These are phyloP conservation scores for Tephrocybe sp. DNA, from an alignment of 768 basidiomycete species.

Conservation along the genomic window DNA sequence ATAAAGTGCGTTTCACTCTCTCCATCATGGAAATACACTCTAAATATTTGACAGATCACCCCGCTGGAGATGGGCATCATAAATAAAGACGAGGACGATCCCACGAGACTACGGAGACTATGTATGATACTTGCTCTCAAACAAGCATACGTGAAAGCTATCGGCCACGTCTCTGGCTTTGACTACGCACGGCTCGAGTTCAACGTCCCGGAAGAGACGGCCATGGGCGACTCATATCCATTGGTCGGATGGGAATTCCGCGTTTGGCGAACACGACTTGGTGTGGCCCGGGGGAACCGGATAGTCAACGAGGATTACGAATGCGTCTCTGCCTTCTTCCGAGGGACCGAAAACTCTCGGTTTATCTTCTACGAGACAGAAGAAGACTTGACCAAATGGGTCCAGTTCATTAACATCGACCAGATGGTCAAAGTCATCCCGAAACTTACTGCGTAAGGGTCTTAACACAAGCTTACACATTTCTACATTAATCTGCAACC, in stretches of 20 bases:
- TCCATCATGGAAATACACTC: background rate
- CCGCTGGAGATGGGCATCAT: slow-evolving; percentile 53
- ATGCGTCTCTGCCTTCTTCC: slow-evolving; percentile 76
- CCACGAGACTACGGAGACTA: slow-evolving; percentile 67
- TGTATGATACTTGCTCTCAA: slow-evolving; percentile 80
- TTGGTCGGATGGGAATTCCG: slow-evolving; percentile 86
- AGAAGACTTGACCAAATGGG: slow-evolving; percentile 73
- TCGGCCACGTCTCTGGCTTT: slow-evolving; percentile 78
- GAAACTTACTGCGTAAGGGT: slow-evolving; percentile 62
- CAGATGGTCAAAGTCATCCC: slow-evolving; percentile 78
- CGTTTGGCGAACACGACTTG: slow-evolving; percentile 70
- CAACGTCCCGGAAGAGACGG: slow-evolving; percentile 60
- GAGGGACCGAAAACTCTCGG: slow-evolving; percentile 59
- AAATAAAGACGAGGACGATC: slow-evolving; percentile 50
- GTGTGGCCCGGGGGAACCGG: slow-evolving; percentile 55
- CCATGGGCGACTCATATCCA: slow-evolving; percentile 64
- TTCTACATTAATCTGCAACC: background rate
- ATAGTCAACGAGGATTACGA: slow-evolving; percentile 69
- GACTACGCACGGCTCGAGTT: slow-evolving; percentile 82
- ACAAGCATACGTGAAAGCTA: slow-evolving; percentile 78
- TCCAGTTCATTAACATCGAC: slow-evolving; percentile 82
- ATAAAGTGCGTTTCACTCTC: slow-evolving; percentile 53
- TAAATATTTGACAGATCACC: slow-evolving; percentile 22
- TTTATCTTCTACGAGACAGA: slow-evolving; percentile 71
- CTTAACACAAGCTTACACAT: background rate